phyloP scores from a whole-genome alignment of 1,139 yeast genomes.

The Blastobotrys capitulatus region DNA sequence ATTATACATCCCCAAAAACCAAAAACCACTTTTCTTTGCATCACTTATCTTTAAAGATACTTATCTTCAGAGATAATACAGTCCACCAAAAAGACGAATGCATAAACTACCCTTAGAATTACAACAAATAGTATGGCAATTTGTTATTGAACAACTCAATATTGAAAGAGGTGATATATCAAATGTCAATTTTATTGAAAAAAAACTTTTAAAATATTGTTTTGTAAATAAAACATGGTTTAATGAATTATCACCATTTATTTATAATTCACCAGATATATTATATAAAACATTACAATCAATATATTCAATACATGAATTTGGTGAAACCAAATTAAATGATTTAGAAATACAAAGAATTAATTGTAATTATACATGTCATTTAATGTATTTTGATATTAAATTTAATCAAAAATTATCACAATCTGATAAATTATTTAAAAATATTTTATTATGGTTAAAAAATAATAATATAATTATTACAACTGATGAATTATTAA shows the following conservation, averaged over 20 bases:
- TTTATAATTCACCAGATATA: not conserved
- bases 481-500: not conserved
- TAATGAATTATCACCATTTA: not conserved
- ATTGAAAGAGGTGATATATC: no score
- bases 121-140: not conserved
- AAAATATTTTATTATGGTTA: not conserved
- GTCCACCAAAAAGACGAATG: not conserved
- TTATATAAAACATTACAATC: not conserved
- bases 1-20: no score
- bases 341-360: not conserved
- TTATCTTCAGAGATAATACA: not conserved
- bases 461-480: no score
- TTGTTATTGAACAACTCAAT: not conserved
- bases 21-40: no score
- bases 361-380: not conserved
- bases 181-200: not conserved
- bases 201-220: not conserved
- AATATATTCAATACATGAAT: not conserved
- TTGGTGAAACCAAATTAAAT: not conserved
- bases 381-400: not conserved
- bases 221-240: not conserved
- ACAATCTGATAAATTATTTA: not conserved
- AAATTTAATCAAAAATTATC: not conserved
- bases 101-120: not conserved
- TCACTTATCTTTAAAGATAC: no score